Percentiles rank a stretch among this genome's conserved stretches.
These are phyloP conservation scores for Podospora australis DNA, from an alignment of 495 filamentous ascomycete genomes.

Conservation along the genomic window DNA sequence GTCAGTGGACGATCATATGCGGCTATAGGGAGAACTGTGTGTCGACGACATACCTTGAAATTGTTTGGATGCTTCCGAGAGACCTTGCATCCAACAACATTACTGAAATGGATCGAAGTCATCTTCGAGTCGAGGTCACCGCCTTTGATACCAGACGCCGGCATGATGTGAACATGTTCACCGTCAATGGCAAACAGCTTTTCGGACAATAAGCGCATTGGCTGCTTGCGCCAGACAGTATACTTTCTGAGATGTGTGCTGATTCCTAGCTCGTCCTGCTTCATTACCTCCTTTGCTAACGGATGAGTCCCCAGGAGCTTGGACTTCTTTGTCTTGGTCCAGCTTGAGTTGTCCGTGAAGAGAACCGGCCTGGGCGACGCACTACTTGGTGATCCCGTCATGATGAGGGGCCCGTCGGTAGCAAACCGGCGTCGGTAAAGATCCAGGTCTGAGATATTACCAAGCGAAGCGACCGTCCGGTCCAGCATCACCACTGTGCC, in stretches of 20 bases:
- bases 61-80: conserved; percentile 83
- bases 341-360: conserved; percentile 47
- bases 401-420: conserved; percentile 66
- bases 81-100: conserved; percentile 90
- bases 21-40: too few species aligned
- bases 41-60: conserved; percentile 70
- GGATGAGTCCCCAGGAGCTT: conserved; percentile 64
- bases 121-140: conserved; percentile 67
- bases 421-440: conserved; percentile 79
- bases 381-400: conserved; percentile 74
- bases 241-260: conserved; percentile 73
- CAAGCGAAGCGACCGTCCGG: conserved; percentile 82
- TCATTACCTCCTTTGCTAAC: conserved; percentile 57
- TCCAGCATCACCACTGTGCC: conserved; percentile 77
- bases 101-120: conserved; percentile 84
- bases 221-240: conserved; percentile 85
- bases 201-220: conserved; percentile 85
- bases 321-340: conserved; percentile 63
- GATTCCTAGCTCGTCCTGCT: conserved; percentile 62
- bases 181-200: conserved; percentile 84
- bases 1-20: too few species aligned
- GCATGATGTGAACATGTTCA: conserved; percentile 94
- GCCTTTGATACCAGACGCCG: conserved; percentile 51
- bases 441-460: conserved; percentile 76
- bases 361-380: conserved; percentile 73